These are phyloP conservation scores for Daldinia caldariorum DNA, from an alignment of 495 filamentous ascomycete species.

Conservation along the genomic window DNA sequence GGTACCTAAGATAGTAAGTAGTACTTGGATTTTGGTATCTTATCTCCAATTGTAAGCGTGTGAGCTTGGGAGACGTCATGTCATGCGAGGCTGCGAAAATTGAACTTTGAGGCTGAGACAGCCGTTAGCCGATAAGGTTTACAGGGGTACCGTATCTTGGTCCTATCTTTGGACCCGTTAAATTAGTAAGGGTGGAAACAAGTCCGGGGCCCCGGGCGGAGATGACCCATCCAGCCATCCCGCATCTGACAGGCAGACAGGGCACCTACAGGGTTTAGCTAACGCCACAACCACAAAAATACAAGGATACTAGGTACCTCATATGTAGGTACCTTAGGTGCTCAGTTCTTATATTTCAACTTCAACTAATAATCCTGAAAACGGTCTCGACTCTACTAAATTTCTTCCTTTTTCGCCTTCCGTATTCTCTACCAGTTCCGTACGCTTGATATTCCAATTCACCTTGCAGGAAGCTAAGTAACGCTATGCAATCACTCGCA, in stretches of 20 bases:
- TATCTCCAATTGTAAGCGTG: background rate
- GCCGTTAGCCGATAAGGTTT: conserved; percentile 16
- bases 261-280: background rate
- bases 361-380: conserved; percentile 13
- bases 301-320: conserved; percentile 10
- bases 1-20: too few relatives aligned
- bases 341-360: conserved; percentile 22
- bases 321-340: too few relatives aligned
- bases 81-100: conserved; percentile 35
- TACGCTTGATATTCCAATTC: conserved; percentile 18
- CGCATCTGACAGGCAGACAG: too few relatives aligned
- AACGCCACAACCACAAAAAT: conserved; percentile 34
- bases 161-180: conserved; percentile 4
- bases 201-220: conserved; percentile 22
- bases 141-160: conserved; percentile 25
- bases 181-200: conserved; percentile 19
- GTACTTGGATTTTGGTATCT: too few relatives aligned
- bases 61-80: conserved; percentile 23
- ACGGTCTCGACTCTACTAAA: conserved; percentile 8
- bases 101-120: conserved; percentile 39
- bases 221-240: background rate
- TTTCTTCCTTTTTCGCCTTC: conserved; percentile 18
- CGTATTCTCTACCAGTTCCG: conserved; percentile 26
- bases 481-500: conserved; percentile 22
- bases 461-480: conserved; percentile 14